phyloP scores from a whole-genome alignment of 805 yeast species.

The Yamadazyma olivae region DNA sequence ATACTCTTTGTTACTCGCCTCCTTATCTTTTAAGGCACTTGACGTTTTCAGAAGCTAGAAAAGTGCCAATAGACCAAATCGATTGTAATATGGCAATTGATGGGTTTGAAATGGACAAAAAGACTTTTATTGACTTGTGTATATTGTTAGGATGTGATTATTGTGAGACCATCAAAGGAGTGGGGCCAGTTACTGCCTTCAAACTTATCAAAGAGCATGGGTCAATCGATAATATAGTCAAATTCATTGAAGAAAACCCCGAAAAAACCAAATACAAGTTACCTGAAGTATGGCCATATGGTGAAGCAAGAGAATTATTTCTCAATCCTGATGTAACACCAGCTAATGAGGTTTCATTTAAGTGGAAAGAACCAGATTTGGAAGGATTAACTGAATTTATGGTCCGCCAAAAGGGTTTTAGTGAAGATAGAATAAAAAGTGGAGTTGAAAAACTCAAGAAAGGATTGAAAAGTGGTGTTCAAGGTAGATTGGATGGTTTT shows the following conservation, averaged over 20 bases:
- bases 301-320: slow-evolving; percentile 83
- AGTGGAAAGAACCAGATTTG: slow-evolving; percentile 87
- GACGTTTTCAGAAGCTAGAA: slow-evolving; percentile 91
- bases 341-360: slow-evolving; percentile 60
- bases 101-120: slow-evolving; percentile 70
- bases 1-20: slow-evolving; percentile 88
- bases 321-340: slow-evolving; percentile 74
- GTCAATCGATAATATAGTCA: slow-evolving; percentile 74
- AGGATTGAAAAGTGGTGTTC: slow-evolving; percentile 80
- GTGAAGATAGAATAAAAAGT: slow-evolving; percentile 83
- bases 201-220: slow-evolving; percentile 86
- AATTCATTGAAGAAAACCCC: slow-evolving; percentile 53
- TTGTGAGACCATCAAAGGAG: slow-evolving; percentile 91
- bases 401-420: slow-evolving; percentile 86
- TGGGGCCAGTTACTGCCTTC: slow-evolving; percentile 93
- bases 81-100: slow-evolving; percentile 64
- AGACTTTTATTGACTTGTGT: slow-evolving; percentile 85
- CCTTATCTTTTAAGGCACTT: slow-evolving; percentile 81
- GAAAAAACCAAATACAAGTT: slow-evolving; percentile 66
- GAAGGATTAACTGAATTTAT: slow-evolving; percentile 79
- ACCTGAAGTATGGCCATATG: slow-evolving; percentile 94
- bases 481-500: slow-evolving; percentile 90
- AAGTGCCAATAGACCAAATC: slow-evolving; percentile 87
- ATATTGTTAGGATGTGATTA: slow-evolving; percentile 95
- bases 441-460: slow-evolving; percentile 86